phyloP scores from a whole-genome alignment of 495 filamentous ascomycete genomes.

The Cudoniella acicularis region DNA sequence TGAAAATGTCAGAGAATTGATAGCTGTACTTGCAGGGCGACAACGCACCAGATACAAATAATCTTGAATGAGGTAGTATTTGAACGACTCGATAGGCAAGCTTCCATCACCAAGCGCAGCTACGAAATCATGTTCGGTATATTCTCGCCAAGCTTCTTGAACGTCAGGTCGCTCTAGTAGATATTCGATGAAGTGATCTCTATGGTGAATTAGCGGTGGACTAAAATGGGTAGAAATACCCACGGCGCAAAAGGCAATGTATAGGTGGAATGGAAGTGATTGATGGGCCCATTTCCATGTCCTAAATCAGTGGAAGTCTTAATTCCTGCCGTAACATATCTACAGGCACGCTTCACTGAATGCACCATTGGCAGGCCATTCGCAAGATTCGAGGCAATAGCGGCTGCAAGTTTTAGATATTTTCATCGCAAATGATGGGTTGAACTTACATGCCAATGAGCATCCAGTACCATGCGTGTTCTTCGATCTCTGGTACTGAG shows the following conservation, averaged over 20 bases:
- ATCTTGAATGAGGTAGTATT: slow-evolving; percentile 83
- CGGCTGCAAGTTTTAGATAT: slow-evolving; percentile 45
- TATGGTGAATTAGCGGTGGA: slow-evolving; percentile 28
- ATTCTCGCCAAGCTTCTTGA: slow-evolving; percentile 61
- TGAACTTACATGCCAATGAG: slow-evolving; percentile 75
- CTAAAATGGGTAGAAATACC: slow-evolving; percentile 56
- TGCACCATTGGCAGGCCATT: slow-evolving; percentile 50
- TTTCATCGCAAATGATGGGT: not conserved
- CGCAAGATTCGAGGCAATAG: slow-evolving; percentile 84
- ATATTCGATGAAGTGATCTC: slow-evolving; percentile 81
- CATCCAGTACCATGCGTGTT: slow-evolving; percentile 97
- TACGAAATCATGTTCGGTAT: slow-evolving; percentile 79
- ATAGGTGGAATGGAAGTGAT: slow-evolving; percentile 87
- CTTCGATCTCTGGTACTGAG: slow-evolving; percentile 60
- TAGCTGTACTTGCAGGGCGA: not conserved
- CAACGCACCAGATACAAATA: slow-evolving; percentile 76
- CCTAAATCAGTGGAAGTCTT: slow-evolving; percentile 70
- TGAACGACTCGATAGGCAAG: slow-evolving; percentile 69
- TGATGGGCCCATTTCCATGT: slow-evolving; percentile 81
- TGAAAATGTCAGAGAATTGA: slow-evolving; percentile 27
- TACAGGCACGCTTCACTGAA: slow-evolving; percentile 68
- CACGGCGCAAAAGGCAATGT: slow-evolving; percentile 80
- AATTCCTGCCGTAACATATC: slow-evolving; percentile 83
- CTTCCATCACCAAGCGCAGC: slow-evolving; percentile 68
- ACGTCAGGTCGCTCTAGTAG: slow-evolving; percentile 74